These are phyloP conservation scores for Talaromyces funiculosus DNA, from an alignment of 2,329 filamentous ascomycete species.

Conservation along the genomic window DNA sequence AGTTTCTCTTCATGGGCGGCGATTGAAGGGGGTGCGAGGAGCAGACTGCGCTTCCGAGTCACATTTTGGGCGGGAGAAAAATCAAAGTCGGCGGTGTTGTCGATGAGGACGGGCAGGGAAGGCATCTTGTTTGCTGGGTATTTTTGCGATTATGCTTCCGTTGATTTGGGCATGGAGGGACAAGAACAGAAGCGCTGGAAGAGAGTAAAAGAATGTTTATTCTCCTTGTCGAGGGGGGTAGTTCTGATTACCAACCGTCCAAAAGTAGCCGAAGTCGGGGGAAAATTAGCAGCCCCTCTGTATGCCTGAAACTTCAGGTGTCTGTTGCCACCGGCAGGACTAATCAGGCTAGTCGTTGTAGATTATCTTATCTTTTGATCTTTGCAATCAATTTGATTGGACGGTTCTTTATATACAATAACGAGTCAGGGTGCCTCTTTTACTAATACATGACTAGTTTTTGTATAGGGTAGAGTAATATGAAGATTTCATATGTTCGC, in stretches of 20 bases:
- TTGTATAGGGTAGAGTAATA: too few species aligned
- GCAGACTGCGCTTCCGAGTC: constrained; percentile 56
- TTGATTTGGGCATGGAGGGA: not conserved
- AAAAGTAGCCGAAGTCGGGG: constrained; percentile 12
- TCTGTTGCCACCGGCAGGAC: not conserved
- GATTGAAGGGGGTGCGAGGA: constrained; percentile 85
- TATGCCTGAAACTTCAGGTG: constrained; percentile 8
- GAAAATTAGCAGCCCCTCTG: not conserved
- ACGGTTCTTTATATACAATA: not conserved
- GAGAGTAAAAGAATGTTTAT: not conserved
- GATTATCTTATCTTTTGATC: constrained; percentile 2
- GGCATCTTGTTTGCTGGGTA: constrained; percentile 24
- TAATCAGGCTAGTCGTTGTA: not conserved
- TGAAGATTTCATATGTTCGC: too few species aligned
- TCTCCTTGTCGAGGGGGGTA: not conserved
- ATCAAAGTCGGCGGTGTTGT: constrained; percentile 52
- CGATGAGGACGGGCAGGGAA: constrained; percentile 48
- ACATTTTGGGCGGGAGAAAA: constrained; percentile 24
- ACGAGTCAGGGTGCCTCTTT: not conserved
- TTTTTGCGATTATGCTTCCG: not conserved
- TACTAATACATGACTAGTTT: too few species aligned
- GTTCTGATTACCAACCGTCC: not conserved
- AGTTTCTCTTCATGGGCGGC: constrained; percentile 78
- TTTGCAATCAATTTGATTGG: not conserved
- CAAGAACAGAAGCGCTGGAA: not conserved